Base-by-base conservation (phyloP, 495 filamentous ascomycete species). In the Clohesyomyces aquaticus region DNA sequence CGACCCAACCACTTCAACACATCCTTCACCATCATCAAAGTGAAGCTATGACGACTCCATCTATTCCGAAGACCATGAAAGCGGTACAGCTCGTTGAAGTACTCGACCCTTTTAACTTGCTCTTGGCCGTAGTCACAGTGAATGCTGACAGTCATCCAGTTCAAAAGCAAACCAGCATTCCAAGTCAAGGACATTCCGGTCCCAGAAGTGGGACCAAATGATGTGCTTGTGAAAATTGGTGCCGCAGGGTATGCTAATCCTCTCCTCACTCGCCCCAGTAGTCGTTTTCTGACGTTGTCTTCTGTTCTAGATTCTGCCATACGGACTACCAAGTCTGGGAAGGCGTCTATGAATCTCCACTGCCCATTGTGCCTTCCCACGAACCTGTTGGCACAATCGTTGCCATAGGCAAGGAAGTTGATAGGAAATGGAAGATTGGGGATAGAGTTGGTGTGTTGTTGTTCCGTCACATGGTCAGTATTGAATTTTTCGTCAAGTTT, bases 221-320 rank as follows among this genome's bases (percentile, higher is more conserved):
- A 96, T 75, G 87, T 96, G 63, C 84, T 96, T 43, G 78, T 96
- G 72, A 91, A 93, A 76, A 85, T 95, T 77, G 89, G 88, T 72
- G 96, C 88, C 81, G 87, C 89, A 3, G 92, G 92, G 70, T n/a
- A n/a, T n/a, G n/a, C n/a, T n/a, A n/a, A n/a, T n/a, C n/a, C n/a
- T n/a, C n/a, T n/a, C n/a, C n/a, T n/a, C n/a, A n/a, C n/a, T n/a
- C n/a, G n/a, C n/a, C n/a, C n/a, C n/a, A n/a, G n/a, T n/a, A n/a
- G n/a, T n/a, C n/a, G n/a, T n/a, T n/a, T n/a, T n/a, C n/a, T n/a
- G n/a, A n/a, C n/a, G n/a, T n/a, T n/a, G n/a, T n/a, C n/a, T n/a
- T n/a, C n/a, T n/a, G n/a, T n/a, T n/a, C n/a, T n/a, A n/a, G n/a
- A n/a, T 91, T 95, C 58, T 96, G 92, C 80, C 91, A 95, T 79